phyloP scores from a whole-genome alignment of 495 filamentous ascomycete genomes.

The Aspergillus egyptiacus region DNA sequence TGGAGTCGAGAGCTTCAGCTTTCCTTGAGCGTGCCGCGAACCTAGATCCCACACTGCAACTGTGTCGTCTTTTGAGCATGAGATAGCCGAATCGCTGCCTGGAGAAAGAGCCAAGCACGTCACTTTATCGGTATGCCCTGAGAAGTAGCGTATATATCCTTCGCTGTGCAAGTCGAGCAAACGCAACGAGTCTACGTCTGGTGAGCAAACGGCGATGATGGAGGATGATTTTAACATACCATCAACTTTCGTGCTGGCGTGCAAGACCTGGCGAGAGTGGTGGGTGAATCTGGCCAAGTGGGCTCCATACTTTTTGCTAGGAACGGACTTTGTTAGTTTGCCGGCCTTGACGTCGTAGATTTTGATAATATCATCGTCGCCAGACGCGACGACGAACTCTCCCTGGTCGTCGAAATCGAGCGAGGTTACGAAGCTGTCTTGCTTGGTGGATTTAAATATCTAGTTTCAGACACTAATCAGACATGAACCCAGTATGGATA shows the following conservation, averaged over 20 bases:
- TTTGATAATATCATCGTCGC: slow-evolving; percentile 89
- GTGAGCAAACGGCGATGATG: neutral
- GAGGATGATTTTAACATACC: slow-evolving; percentile 23
- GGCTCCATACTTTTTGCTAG: slow-evolving; percentile 89
- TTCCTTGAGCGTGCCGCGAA: slow-evolving; percentile 67
- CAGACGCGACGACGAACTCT: slow-evolving; percentile 78
- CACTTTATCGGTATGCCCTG: slow-evolving; percentile 76
- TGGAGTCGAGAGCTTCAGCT: slow-evolving; percentile 67
- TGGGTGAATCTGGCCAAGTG: slow-evolving; percentile 94
- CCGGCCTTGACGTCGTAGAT: slow-evolving; percentile 90
- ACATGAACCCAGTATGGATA: neutral
- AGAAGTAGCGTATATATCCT: slow-evolving; percentile 89
- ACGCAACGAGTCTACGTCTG: slow-evolving; percentile 62
- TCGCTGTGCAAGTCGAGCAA: slow-evolving; percentile 94
- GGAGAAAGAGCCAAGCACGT: slow-evolving; percentile 62
- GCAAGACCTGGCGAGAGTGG: slow-evolving; percentile 77
- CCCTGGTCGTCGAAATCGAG: slow-evolving; percentile 95
- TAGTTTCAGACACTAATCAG: slow-evolving; percentile 18
- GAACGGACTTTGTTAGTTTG: slow-evolving; percentile 73
- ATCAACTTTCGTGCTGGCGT: slow-evolving; percentile 92
- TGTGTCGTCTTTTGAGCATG: slow-evolving; percentile 81
- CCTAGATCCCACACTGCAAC: slow-evolving; percentile 79
- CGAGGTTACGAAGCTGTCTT: slow-evolving; percentile 52
- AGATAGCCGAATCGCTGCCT: slow-evolving; percentile 82
- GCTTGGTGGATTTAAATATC: slow-evolving; percentile 37